Base-by-base conservation (phyloP, 139 green algal genomes). In the Micractinium sp. region DNA sequence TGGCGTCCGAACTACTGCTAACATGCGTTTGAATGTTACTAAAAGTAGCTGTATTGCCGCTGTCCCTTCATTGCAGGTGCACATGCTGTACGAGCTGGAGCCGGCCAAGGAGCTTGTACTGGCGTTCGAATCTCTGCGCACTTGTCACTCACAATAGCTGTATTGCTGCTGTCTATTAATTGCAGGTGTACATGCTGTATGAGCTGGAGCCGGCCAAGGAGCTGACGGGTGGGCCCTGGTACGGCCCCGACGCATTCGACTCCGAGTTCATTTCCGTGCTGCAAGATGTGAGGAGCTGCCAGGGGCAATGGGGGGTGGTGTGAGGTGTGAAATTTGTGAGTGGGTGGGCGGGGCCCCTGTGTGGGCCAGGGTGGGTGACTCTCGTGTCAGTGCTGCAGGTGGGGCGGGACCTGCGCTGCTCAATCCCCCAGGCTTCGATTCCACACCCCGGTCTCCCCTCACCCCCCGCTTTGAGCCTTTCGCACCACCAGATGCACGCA, bases 221-320 rank as follows among this genome's bases (percentile, higher is more conserved):
- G 89, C 94, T 99, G 66, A 99, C 98, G 22, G 98, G 98, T 23
- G 98, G 98, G 16, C 96, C 97, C 31, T 99, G 97, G 97, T 99
- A 99, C 93, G 98, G 96, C 1, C 93, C 97, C 31, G 93, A 98
- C 60, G 93, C 98, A 85, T 97, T 98, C 85, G 97, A 99, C 87
- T 84, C 7, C 4, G 85, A 88, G 85, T 88, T 88, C n/a, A 73
- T 88, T 47, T 38, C 41, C 0, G 85, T 88, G 85, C 47, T 88
- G n/a, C 85, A 82, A 35, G 85, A 88, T 23, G 83, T 87, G 63
- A 61, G 60, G 12, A 2, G n/a, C 2, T 47, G 31, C 14, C 3
- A 56, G 36, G 9, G 31, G 35, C 33, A 15, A 35, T 16, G 35
- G n/a, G 73, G 23, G 38, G 39, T 33, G 27, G 25, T 15, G 16